Conservation (phyloP, 441 rosid species). For the Oxalis stricta region DNA sequence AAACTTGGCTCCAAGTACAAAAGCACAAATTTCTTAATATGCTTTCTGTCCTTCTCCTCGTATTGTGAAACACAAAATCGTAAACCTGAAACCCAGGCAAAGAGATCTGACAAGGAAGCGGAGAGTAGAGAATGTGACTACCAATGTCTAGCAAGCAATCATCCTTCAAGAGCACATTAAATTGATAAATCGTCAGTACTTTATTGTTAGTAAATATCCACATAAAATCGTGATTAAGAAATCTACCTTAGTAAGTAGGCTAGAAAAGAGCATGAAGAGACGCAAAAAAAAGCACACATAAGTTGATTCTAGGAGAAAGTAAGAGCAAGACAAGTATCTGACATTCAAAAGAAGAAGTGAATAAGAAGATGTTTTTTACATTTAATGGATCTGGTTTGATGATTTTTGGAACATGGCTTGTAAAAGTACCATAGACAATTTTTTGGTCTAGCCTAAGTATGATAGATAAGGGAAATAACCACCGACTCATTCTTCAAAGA, state of each 20-base stretch:
- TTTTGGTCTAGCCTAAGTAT: too few relatives aligned
- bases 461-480: too few relatives aligned
- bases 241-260: constrained; percentile 4
- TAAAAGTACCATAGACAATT: too few relatives aligned
- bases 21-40: constrained; percentile 73
- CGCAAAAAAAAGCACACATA: constrained; percentile 1
- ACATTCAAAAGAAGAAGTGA: too few relatives aligned
- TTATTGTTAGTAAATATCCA: constrained; percentile 3
- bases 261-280: constrained; percentile 8
- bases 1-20: constrained; percentile 77
- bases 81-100: constrained; percentile 70
- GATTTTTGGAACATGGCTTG: too few relatives aligned
- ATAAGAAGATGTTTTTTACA: too few relatives aligned
- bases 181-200: constrained; percentile 13
- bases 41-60: constrained; percentile 62
- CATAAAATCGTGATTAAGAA: not conserved
- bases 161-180: constrained; percentile 44
- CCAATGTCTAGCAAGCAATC: constrained; percentile 72
- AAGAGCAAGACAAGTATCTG: too few relatives aligned
- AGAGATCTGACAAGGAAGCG: constrained; percentile 77
- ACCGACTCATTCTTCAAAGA: too few relatives aligned
- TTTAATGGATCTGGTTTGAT: too few relatives aligned
- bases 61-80: constrained; percentile 80
- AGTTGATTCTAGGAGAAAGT: not conserved
- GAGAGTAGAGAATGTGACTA: constrained; percentile 80